phyloP scores from a whole-genome alignment of 2,329 filamentous ascomycete species.

The Fusarium miscanthi region DNA sequence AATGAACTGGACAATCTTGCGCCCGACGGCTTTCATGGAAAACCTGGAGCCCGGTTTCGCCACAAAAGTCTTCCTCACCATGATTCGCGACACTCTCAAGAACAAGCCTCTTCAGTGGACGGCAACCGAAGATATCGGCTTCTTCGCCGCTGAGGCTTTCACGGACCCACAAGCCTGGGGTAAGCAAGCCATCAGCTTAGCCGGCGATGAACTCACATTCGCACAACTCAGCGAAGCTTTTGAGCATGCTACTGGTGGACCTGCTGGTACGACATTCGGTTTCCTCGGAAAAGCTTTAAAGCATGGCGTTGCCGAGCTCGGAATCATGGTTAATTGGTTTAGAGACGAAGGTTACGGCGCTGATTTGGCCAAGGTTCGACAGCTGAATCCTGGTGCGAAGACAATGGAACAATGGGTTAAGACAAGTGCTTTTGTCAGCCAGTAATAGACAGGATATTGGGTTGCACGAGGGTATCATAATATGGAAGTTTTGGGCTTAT shows the following conservation, averaged over 20 bases:
- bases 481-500: neutral
- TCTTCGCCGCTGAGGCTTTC: conserved; percentile 24
- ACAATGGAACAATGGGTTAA: conserved; percentile 28
- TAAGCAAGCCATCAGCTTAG: conserved; percentile 6
- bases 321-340: conserved; percentile 32
- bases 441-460: neutral
- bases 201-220: conserved; percentile 29
- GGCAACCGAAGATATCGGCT: conserved; percentile 23
- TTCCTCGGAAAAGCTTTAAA: conserved; percentile 25
- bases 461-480: neutral
- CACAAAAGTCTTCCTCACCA: conserved; percentile 48
- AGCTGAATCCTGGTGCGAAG: conserved; percentile 20
- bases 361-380: conserved; percentile 13
- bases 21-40: conserved; percentile 56
- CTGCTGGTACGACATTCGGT: conserved; percentile 17
- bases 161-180: neutral
- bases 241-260: conserved; percentile 1
- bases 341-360: conserved; percentile 28
- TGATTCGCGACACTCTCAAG: conserved; percentile 46
- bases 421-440: conserved; percentile 16
- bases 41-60: conserved; percentile 49
- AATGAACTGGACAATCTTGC: conserved; percentile 54
- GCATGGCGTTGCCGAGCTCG: conserved; percentile 16
- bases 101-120: conserved; percentile 41
- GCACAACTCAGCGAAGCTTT: conserved; percentile 18